Base-by-base conservation (phyloP, 2,329 filamentous ascomycete species). In the Verticillium tricorpus region DNA sequence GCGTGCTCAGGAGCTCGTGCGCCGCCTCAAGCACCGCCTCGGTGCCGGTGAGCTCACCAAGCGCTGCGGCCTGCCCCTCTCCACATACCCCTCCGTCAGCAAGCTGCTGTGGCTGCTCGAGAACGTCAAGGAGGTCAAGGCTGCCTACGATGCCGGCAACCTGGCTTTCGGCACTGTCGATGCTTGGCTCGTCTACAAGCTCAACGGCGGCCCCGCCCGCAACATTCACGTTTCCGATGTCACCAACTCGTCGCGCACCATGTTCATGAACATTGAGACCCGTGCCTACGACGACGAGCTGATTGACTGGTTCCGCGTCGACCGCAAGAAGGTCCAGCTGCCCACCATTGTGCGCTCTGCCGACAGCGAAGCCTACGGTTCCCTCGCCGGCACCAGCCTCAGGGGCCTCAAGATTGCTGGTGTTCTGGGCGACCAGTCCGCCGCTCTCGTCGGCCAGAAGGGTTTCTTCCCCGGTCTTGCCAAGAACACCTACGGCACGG, bases 401-500 rank as follows among this genome's bases (percentile, higher is more conserved):
- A 85, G 87, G 68, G 90, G 89, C 37, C 80, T 85, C 64, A 87
- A 79, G 58, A 93, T 94, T 69, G 89, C 88, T 8, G 91, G 91
- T 65, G 93, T 90, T 73, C 77, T 94, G 31, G 91, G 91, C 61
- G 91, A 95, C 71, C 91, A 95, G 73, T 93, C 90, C 37, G 89
- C 91, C 12, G 91, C 91, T 5, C 78, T 94, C 55, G 91, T 94
- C 32, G 91, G 91, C 28, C 90, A 93, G 71, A 89, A 89, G 72
- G 90, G 88, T 2, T 94, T 94, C 74, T 83, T 81, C 2, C 88
- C 90, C 9, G 91, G 91, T 61, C 81, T 84, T 61, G 91, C 91
- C 58, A 94, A 94, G 80, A 94, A 94, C 74, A 94, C 91, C 0
- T 94, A 94, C 72, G 91, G 91, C 50, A 94, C 91, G 0, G 91